Evolutionary conservation across 1,139 yeast species (phyloP).

Genomic region (Suhomyces taliae): DNA sequence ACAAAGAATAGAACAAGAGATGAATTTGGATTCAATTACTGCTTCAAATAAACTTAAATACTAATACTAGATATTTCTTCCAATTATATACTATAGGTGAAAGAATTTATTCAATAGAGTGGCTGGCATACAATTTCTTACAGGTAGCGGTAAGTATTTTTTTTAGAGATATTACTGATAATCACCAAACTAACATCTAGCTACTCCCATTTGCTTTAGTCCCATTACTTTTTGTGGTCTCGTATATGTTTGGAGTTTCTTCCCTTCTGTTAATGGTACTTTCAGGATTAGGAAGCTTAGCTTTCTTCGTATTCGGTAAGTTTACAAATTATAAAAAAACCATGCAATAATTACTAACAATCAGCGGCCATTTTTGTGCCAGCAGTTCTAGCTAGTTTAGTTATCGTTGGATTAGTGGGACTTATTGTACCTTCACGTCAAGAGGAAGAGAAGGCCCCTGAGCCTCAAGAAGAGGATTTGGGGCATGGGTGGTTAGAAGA

Average conservation of each 20-base stretch:
- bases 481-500: neutral
- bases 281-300: neutral
- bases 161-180: neutral
- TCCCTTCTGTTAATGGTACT: neutral
- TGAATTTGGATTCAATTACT: too few species aligned
- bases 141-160: neutral
- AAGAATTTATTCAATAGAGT: neutral
- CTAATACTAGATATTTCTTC: neutral
- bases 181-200: neutral
- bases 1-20: too few species aligned
- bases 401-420: neutral
- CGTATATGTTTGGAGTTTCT: neutral
- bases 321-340: neutral
- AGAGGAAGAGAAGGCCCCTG: too few species aligned
- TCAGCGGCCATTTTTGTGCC: neutral
- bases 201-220: neutral
- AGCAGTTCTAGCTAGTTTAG: neutral
- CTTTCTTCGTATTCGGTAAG: conserved; percentile 1
- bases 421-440: neutral
- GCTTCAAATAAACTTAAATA: neutral
- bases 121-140: neutral
- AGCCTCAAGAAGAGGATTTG: neutral
- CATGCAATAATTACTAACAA: neutral
- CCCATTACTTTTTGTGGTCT: neutral
- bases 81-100: neutral